Conservation (phyloP, 371 early-diverging fungal genomes). For the Actinomucor elegans region DNA sequence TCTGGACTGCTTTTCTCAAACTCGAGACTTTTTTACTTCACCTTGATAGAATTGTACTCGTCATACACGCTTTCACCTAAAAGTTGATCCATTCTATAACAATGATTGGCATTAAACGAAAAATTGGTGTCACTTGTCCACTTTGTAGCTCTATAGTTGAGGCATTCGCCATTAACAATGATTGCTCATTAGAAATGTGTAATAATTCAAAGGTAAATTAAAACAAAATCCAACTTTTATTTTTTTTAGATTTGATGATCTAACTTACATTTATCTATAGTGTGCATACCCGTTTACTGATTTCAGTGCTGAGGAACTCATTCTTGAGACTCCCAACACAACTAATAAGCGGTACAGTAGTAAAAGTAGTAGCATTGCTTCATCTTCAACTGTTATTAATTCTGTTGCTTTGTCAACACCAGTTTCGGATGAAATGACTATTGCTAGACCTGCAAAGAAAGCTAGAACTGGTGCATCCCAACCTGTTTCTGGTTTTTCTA, state of each 20-base stretch:
- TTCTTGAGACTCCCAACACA: conserved; percentile 12
- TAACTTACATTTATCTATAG: not conserved
- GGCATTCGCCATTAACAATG: not conserved
- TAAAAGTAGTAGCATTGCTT: conserved; percentile 8
- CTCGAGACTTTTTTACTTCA: no score
- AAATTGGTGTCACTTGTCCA: not conserved
- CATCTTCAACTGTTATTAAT: conserved; percentile 8
- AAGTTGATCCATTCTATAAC: not conserved
- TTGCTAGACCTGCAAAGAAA: conserved; percentile 12
- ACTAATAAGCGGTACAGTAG: conserved; percentile 12
- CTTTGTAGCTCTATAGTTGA: conserved; percentile 1
- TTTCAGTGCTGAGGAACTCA: conserved; percentile 6
- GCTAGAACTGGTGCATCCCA: not conserved
- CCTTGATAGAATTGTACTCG: no score
- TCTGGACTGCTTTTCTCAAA: no score
- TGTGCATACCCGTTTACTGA: conserved; percentile 12
- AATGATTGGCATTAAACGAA: conserved; percentile 4
- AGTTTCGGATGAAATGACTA: not conserved
- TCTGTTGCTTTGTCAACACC: conserved; percentile 5
- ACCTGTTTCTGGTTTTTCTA: conserved; percentile 6
- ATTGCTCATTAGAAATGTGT: conserved; percentile 2
- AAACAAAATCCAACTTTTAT: no score
- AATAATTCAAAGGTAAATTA: conserved; percentile 5
- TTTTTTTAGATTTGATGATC: no score
- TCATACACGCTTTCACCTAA: no score